phyloP scores from a whole-genome alignment of 805 yeast genomes.

The Yamadazyma insecticola region DNA sequence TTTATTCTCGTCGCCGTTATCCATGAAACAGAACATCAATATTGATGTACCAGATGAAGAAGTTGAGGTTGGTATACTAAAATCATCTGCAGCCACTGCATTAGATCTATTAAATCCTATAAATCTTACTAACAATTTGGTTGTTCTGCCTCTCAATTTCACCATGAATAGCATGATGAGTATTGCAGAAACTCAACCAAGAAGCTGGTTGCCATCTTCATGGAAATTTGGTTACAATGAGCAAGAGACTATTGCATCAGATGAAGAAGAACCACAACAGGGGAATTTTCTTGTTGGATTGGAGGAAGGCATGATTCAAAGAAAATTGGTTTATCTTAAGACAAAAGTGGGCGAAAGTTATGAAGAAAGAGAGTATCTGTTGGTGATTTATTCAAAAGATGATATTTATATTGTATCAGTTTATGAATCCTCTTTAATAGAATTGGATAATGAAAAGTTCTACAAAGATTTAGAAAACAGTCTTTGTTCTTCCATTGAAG shows the following conservation, averaged over 20 bases:
- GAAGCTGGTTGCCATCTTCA: conserved; percentile 19
- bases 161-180: conserved; percentile 31
- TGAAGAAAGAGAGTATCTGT: conserved; percentile 21
- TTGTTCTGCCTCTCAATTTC: conserved; percentile 33
- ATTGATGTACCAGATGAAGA: conserved; percentile 8
- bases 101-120: conserved; percentile 29
- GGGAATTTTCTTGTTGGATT: conserved; percentile 26
- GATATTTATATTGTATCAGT: conserved; percentile 20
- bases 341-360: conserved; percentile 6
- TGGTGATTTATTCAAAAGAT: conserved; percentile 24
- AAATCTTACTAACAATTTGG: conserved; percentile 29
- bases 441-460: conserved; percentile 19
- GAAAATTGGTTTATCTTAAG: conserved; percentile 23
- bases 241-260: conserved; percentile 7
- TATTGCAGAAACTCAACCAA: conserved; percentile 1
- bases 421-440: conserved; percentile 24
- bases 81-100: conserved; percentile 14
- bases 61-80: conserved; percentile 4
- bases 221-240: conserved; percentile 6
- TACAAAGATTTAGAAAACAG: conserved; percentile 16
- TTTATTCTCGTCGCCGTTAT: conserved; percentile 10
- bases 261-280: conserved; percentile 10
- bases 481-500: conserved; percentile 19
- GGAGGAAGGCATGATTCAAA: conserved; percentile 12
- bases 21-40: conserved; percentile 10